These are phyloP conservation scores for Oryza australiensis DNA, from an alignment of 176 grass and related monocot species.

Conservation along the genomic window DNA sequence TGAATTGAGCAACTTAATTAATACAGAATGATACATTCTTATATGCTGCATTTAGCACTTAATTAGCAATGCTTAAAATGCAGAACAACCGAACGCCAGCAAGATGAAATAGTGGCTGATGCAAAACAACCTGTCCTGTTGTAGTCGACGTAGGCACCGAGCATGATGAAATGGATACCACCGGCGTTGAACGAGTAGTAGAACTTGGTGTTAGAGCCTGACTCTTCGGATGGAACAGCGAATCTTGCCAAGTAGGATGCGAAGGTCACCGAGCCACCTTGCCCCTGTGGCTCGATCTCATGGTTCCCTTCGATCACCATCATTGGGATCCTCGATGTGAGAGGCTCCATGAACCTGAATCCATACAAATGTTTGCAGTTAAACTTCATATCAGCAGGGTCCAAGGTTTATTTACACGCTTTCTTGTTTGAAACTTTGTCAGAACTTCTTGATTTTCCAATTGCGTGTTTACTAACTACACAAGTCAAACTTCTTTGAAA, in stretches of 20 bases:
- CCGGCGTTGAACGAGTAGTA: slow-evolving; percentile 93
- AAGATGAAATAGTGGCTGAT: too few species aligned
- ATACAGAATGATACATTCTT: too few species aligned
- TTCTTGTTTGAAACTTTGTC: background rate
- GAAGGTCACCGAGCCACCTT: slow-evolving; percentile 59
- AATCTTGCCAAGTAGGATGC: slow-evolving; percentile 81
- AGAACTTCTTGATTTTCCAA: background rate
- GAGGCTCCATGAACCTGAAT: slow-evolving; percentile 78
- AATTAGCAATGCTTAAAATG: too few species aligned
- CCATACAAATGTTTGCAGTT: background rate
- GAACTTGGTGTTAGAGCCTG: slow-evolving; percentile 69
- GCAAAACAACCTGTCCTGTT: slow-evolving; percentile 71
- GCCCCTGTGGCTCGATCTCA: slow-evolving; percentile 87
- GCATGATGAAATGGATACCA: slow-evolving; percentile 86
- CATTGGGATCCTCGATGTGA: slow-evolving; percentile 67
- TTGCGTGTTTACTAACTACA: background rate
- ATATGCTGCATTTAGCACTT: too few species aligned
- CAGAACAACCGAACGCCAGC: too few species aligned
- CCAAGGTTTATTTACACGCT: background rate
- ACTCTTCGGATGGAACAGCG: slow-evolving; percentile 71
- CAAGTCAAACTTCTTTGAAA: background rate
- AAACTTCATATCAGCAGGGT: background rate
- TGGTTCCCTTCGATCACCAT: slow-evolving; percentile 98
- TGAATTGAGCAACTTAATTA: too few species aligned
- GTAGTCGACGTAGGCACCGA: slow-evolving; percentile 86